Evolutionary conservation across 176 grass and related monocot species (phyloP), one percentile per base, ranked within the genome.

Genomic region (Juncus inflexus): DNA sequence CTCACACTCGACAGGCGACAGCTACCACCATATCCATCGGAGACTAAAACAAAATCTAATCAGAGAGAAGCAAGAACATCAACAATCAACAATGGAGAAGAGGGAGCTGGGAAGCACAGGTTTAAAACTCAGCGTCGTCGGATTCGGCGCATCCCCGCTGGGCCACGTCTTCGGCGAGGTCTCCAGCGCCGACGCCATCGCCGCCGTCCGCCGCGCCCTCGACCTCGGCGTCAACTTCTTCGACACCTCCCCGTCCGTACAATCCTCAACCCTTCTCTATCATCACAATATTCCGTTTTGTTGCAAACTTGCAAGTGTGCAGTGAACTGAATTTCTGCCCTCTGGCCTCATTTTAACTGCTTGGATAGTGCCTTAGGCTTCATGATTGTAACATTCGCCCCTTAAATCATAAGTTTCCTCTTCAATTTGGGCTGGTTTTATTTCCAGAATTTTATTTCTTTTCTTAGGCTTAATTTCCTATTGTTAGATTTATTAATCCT

Each of bases 221-320:
- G 82, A 89, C 52, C 74, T 83, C 58, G 87, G 87, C 37, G 40
- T 96, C 92, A 91, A 91, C 74, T 96, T 96, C 87, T 96, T 96
- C 53, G 87, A 96, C 42, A 96, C 92, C 40, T 96, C 91, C 4
- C 91, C 91, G 91, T 91, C n/a, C 37, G 63, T 69, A 42, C 38
- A n/a, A 5, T 2, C 9, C 38, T 14, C 60, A 0, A 2, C 3
- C 56, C 59, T 3, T 37, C 0, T 13, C 36, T 0, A 6, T 35
- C 1, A 6, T 37, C 8, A 3, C 38, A 37, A 52, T 53, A 10
- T 64, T 52, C 43, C 43, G 1, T 47, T 47, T 47, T 47, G 43
- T 6, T 47, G 19, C 19, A 28, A 6, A 47, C 2, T 47, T 47
- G 6, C 9, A 47, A 9, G 6, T 47, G 9, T 47, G 4, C 1